A percentile compares a stretch with the other conserved stretches of the same genome.
Evolutionary conservation across 2,329 filamentous ascomycete genomes (phyloP).

Genomic region (Sporothrix mexicana): DNA sequence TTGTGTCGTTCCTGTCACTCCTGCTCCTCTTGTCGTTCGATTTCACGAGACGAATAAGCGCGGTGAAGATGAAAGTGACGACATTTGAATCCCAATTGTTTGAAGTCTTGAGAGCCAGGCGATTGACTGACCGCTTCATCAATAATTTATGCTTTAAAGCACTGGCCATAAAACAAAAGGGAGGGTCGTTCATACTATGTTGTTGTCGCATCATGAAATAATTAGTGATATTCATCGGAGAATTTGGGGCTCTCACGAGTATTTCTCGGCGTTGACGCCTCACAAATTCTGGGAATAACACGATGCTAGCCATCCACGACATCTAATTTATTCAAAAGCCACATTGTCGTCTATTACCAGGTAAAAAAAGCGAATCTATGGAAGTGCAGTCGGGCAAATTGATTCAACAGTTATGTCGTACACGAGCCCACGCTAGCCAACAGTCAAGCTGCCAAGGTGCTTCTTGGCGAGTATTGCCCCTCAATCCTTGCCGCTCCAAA

Average conservation of each 20-base stretch:
- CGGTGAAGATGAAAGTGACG: neutral
- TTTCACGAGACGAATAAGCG: neutral
- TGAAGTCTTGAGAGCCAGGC: neutral
- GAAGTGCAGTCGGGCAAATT: no score
- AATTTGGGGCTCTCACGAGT: neutral
- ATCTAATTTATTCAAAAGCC: neutral
- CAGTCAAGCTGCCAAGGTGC: neutral
- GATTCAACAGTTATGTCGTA: no score
- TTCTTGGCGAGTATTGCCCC: neutral
- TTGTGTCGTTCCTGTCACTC: neutral
- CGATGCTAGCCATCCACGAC: neutral
- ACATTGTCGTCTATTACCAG: neutral
- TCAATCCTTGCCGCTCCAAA: slow-evolving; percentile 4
- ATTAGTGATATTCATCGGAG: neutral
- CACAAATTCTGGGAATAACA: slow-evolving; percentile 1
- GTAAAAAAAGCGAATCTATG: neutral
- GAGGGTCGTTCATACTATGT: neutral
- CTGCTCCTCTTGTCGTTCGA: neutral
- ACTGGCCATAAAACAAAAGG: neutral
- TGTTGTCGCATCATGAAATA: neutral
- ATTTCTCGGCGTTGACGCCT: neutral
- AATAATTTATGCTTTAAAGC: neutral
- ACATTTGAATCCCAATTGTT: no score
- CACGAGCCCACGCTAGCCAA: neutral
- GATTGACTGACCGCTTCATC: neutral